These are phyloP conservation scores for Aureobasidium sp. DNA, from an alignment of 2,329 filamentous ascomycete genomes.

Conservation along the genomic window DNA sequence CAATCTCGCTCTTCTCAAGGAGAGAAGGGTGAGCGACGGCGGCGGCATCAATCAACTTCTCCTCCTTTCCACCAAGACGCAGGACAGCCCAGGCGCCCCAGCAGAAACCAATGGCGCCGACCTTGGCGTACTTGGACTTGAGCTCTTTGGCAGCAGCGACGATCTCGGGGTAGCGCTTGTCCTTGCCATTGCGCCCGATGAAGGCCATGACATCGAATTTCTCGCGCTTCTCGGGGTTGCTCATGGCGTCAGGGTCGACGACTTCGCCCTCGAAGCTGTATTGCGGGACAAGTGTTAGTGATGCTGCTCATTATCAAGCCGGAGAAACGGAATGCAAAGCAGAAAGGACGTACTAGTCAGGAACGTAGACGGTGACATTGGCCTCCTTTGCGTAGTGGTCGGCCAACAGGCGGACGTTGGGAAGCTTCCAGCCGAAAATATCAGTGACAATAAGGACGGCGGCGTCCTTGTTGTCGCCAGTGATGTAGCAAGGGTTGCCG, in stretches of 20 bases:
- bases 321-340: neutral
- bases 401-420: slow-evolving; percentile 40
- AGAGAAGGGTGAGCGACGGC: slow-evolving; percentile 40
- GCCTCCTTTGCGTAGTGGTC: slow-evolving; percentile 42
- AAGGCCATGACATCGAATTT: slow-evolving; percentile 23
- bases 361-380: slow-evolving; percentile 42
- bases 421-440: slow-evolving; percentile 40
- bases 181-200: slow-evolving; percentile 20
- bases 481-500: slow-evolving; percentile 24
- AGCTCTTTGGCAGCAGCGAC: slow-evolving; percentile 33
- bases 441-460: slow-evolving; percentile 28
- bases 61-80: slow-evolving; percentile 38
- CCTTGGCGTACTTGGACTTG: slow-evolving; percentile 28
- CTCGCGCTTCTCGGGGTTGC: slow-evolving; percentile 18
- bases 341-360: slow-evolving; percentile 24
- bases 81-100: slow-evolving; percentile 48
- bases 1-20: slow-evolving; percentile 41
- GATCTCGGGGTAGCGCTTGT: slow-evolving; percentile 33
- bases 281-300: neutral
- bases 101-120: slow-evolving; percentile 45
- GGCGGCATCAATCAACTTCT: slow-evolving; percentile 42
- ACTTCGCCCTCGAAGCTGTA: slow-evolving; percentile 23
- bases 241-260: slow-evolving; percentile 17
- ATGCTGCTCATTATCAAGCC: no score
- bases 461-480: slow-evolving; percentile 24